phyloP scores from a whole-genome alignment of 108 stramenopile genomes.

The Schizochytrium sp. region DNA sequence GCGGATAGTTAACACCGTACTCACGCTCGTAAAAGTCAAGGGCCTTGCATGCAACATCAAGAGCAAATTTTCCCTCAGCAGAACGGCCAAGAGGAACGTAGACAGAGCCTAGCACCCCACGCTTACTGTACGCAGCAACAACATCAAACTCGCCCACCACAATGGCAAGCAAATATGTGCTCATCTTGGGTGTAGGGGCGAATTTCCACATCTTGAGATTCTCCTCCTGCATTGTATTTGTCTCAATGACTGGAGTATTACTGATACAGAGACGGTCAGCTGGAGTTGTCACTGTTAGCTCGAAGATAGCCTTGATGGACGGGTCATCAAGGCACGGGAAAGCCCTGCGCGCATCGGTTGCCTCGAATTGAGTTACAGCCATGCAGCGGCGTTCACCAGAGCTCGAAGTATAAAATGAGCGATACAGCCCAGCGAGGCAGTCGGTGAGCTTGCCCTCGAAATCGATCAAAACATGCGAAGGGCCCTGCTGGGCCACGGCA shows the following conservation, averaged over 20 bases:
- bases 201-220: constrained; percentile 78
- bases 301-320: constrained; percentile 89
- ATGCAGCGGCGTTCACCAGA: constrained; percentile 85
- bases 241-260: constrained; percentile 94
- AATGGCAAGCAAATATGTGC: constrained; percentile 91
- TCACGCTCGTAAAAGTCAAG: constrained; percentile 90
- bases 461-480: constrained; percentile 72
- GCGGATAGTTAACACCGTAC: constrained; percentile 88
- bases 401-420: constrained; percentile 83
- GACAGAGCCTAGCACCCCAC: constrained; percentile 85
- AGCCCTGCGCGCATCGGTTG: constrained; percentile 84
- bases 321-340: constrained; percentile 99
- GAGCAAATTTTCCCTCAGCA: constrained; percentile 83
- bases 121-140: constrained; percentile 75
- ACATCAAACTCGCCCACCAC: constrained; percentile 90
- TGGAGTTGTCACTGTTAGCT: constrained; percentile 80
- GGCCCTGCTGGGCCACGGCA: constrained; percentile 38
- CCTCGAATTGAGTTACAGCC: constrained; percentile 96
- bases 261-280: constrained; percentile 83
- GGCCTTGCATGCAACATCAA: constrained; percentile 83
- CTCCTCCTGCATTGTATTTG: constrained; percentile 33
- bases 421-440: constrained; percentile 96
- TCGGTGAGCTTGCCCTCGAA: constrained; percentile 89
- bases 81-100: constrained; percentile 92
- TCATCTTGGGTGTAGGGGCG: constrained; percentile 89